Evolutionary conservation across 129 eudicot species (phyloP), one percentile per base, ranked within the genome.

Genomic region (Calendula officinalis): DNA sequence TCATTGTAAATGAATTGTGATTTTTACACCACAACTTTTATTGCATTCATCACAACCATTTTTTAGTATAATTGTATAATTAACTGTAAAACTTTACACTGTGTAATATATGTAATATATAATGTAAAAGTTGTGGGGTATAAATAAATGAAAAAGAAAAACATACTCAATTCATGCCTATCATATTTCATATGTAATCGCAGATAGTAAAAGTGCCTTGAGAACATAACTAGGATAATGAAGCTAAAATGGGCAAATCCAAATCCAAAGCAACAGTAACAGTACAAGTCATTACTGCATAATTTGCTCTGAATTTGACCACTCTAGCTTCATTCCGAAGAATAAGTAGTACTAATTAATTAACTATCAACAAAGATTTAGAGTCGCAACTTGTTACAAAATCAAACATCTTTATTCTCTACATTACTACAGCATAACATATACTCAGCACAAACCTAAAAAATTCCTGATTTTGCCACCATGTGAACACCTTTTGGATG

Each of bases 381-480:
- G 14, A 37, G 59, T 56, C 62, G 45, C 30, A 22, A 22, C 30
- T 22, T 22, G 54, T 37, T 46, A 65, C 54, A 66, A 12, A 8
- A 38, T 57, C 47, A 59, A 22, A 75, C 66, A 56, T 48, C 14
- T 62, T 64, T 64, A 35, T 63, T 73, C 38, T 22, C 77, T 56
- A 76, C 82, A 17, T 22, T 22, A 22, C 30, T 22, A 1, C 30
- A 22, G 2, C 30, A 22, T 22, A 22, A 9, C 52, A 62, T 43
- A 66, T 60, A 7, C 11, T 66, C 39, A 42, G 42, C 53, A 87
- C 53, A 87, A 22, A 73, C 82, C 6, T 47, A 57, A 32, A 22
- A 22, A 50, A 42, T 74, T 54, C 80, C 75, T 36, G 74, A 65
- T 70, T 76, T 77, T 43, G 60, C 30, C 1, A 22, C 54, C 16